Evolutionary conservation across 495 filamentous ascomycete genomes (phyloP).

Genomic region (Tuber calosporum): DNA sequence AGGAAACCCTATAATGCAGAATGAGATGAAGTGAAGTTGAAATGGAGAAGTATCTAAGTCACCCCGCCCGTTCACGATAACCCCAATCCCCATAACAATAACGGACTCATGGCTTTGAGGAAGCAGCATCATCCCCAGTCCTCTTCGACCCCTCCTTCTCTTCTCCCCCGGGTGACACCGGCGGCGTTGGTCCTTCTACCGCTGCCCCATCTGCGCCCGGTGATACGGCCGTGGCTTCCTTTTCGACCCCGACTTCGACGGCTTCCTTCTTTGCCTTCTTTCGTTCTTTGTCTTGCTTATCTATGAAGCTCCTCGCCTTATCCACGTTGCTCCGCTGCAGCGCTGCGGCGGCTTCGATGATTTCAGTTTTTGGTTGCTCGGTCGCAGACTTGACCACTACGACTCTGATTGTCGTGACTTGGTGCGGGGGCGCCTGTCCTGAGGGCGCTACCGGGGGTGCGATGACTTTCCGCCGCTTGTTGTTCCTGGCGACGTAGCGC

Average conservation of each 20-base stretch:
- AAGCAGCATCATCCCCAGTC: conserved; percentile 26
- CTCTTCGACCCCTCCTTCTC: conserved; percentile 16
- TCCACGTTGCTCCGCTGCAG: conserved; percentile 14
- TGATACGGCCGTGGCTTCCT: conserved; percentile 3
- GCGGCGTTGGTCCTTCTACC: conserved; percentile 13
- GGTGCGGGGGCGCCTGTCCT: neutral
- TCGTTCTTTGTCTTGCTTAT: conserved; percentile 12
- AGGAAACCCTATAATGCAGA: neutral
- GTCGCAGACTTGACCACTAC: conserved; percentile 4
- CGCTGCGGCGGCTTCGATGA: conserved; percentile 17
- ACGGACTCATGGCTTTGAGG: conserved; percentile 21
- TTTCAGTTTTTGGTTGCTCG: conserved; percentile 2
- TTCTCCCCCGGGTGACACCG: conserved; percentile 6
- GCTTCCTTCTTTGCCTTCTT: conserved; percentile 16
- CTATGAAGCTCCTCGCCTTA: conserved; percentile 10
- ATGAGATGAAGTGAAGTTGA: neutral
- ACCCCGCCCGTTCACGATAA: neutral
- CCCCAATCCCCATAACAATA: neutral
- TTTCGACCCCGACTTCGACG: conserved; percentile 2
- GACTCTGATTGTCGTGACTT: neutral
- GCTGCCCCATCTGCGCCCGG: conserved; percentile 18
- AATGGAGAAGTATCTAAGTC: neutral
- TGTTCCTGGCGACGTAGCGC: conserved; percentile 25
- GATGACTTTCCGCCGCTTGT: neutral
- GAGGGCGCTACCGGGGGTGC: neutral